Percentiles rank a stretch among this genome's conserved stretches.
Evolutionary conservation across 345 rosid genomes (phyloP).

Genomic region (Hibiscus syriacus): DNA sequence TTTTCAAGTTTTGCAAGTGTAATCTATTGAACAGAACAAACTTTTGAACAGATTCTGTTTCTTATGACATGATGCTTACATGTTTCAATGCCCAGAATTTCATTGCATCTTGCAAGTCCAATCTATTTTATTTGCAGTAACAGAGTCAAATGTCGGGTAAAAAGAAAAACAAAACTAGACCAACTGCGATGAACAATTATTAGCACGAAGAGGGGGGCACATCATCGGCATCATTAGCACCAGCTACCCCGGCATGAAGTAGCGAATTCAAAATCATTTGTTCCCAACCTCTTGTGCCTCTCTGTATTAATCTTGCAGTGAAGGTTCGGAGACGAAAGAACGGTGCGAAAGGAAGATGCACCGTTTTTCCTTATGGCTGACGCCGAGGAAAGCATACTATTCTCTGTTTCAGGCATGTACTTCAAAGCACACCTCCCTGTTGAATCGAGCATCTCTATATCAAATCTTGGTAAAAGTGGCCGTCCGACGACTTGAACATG

Average conservation of each 20-base stretch:
- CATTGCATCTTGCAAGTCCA: too few species aligned
- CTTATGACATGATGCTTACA: conserved; percentile 19
- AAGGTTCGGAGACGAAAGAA: conserved; percentile 1
- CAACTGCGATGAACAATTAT: neutral
- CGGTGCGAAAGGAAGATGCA: neutral
- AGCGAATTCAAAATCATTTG: conserved; percentile 18
- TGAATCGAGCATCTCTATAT: neutral
- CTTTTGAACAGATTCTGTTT: conserved; percentile 21
- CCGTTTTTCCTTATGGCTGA: neutral
- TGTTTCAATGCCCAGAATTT: neutral
- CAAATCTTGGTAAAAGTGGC: conserved; percentile 12
- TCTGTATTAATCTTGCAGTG: conserved; percentile 9
- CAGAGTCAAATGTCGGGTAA: neutral
- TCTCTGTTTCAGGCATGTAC: conserved; percentile 3
- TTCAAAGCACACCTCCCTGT: conserved; percentile 9
- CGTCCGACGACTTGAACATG: conserved; percentile 26
- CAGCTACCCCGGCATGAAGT: conserved; percentile 6
- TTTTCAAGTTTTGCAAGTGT: conserved; percentile 46
- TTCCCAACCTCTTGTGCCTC: conserved; percentile 34
- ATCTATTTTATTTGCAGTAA: neutral
- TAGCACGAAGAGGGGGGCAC: neutral
- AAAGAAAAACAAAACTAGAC: neutral
- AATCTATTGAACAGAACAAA: conserved; percentile 30
- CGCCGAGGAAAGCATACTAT: neutral
- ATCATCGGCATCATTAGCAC: neutral